Base-by-base conservation (phyloP, 495 filamentous ascomycete species). In the Xylaria castorea region DNA sequence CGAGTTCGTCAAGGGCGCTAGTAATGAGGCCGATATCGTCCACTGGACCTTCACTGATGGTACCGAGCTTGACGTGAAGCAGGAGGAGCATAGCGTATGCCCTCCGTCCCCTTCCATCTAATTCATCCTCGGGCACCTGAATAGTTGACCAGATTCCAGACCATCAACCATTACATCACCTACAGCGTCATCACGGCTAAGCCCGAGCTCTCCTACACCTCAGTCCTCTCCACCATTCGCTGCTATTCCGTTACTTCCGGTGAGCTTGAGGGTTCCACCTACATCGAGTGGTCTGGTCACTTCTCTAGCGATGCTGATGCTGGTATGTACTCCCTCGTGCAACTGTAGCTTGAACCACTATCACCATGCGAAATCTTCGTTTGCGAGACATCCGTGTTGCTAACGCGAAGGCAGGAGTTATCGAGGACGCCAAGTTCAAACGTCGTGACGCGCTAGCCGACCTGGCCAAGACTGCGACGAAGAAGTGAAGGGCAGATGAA, bases 391-490 rank as follows among this genome's bases (percentile, higher is more conserved):
- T 22, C 76, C 78, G 36, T 80, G 27, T 63, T 81, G 46, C 81
- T 44, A 58, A 51, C 44, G 27, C 34, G 5, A 62, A 12, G 60
- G 25, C 44, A 91, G 90, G 86, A 57, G 90, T 92, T 42, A 89
- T 92, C 64, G 87, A 91, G 80, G 90, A 92, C 76, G 90, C 89
- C 51, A 90, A 89, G 80, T 92, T 88, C 87, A 92, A 92, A 85
- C 90, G 90, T 72, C 88, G 87, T 34, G 90, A 92, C 73, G 90
- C 89, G 7, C 80, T 92, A 32, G 87, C 86, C 46, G 90, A 89
- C 75, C 82, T 92, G n/a, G 87, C 85, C n/a, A 85, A 85, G 66
- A 84, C 81, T 2, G 88, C 84, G 3, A 73, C 73, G 51, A 86
- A 88, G 78, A 88, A 87, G 74, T 83, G 67, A 60, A 53, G 46